Evolutionary conservation across 2,329 filamentous ascomycete genomes (phyloP), one percentile per base, ranked within the genome.

Genomic region (Neonectria hederae): DNA sequence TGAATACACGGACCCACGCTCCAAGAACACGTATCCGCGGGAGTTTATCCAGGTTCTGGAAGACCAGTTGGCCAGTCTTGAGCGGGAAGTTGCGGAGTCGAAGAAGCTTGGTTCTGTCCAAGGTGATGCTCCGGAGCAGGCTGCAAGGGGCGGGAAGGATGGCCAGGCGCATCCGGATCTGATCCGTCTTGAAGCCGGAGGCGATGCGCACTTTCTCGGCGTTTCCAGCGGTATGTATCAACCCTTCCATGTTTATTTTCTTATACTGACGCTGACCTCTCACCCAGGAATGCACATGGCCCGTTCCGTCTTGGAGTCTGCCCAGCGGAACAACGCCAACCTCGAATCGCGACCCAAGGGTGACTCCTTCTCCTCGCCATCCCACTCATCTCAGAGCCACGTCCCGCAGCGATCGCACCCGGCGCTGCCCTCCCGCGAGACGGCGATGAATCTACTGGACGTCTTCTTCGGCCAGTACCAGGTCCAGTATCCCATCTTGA

Each of bases 391-490:
- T 5, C 58, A 61, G 11, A 53, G 42, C 26, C 58, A 51, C 5
- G 14, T 30, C 2, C 51, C 19, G 26, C 49, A 21, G 5, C 26
- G 58, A 14, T 11, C 51, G 14, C 58, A 61, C 19, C 14, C 58
- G 2, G 51, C 51, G 4, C 55, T 72, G 2, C 69, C 68, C 0
- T 65, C 65, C 0, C 59, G 62, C 10, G 69, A 72, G 22, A 66
- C 66, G 8, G 68, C 66, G 13, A 48, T 64, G 30, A 65, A 62
- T 17, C 60, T 72, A 2, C 46, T 69, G 8, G 69, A 72, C 9
- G 60, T 72, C 7, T 72, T 72, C 45, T 66, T 72, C 40, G 51
- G 63, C 26, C 68, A 72, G 45, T 72, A 71, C 52, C 65, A 72
- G 48, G 65, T 72, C 1, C 66, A 67, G 52, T 72, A 70, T 42